Evolutionary conservation across 2,329 filamentous ascomycete genomes (phyloP).

Genomic region (Fusarium humuli): DNA sequence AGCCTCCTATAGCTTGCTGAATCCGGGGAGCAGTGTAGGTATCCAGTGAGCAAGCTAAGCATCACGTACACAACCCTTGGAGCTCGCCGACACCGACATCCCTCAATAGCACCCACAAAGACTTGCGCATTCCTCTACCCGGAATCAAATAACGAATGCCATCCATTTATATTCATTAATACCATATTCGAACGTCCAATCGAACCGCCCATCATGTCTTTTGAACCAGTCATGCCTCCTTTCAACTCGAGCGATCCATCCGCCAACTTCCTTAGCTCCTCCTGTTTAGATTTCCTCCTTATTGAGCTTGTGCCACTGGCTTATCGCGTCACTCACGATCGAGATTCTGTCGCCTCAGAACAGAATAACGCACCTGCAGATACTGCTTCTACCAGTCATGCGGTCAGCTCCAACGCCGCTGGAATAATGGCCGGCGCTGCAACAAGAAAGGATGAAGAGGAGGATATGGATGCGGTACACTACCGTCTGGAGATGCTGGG

Average conservation of each 20-base stretch:
- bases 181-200: neutral
- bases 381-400: conserved; percentile 37
- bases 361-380: conserved; percentile 37
- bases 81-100: conserved; percentile 13
- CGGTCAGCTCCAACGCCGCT: conserved; percentile 43
- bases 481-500: conserved; percentile 85
- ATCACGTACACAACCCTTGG: conserved; percentile 24
- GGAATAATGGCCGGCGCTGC: conserved; percentile 42
- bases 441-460: conserved; percentile 73
- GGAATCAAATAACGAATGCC: neutral
- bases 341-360: conserved; percentile 63
- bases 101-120: neutral
- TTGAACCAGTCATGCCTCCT: conserved; percentile 75
- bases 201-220: conserved; percentile 68
- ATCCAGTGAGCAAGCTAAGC: conserved; percentile 14
- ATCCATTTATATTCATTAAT: neutral
- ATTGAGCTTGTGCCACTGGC: conserved; percentile 97
- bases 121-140: neutral
- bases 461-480: conserved; percentile 86
- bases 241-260: conserved; percentile 79
- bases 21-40: neutral
- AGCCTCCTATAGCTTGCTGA: conserved; percentile 17
- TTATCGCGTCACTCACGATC: conserved; percentile 83
- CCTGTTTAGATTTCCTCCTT: conserved; percentile 91
- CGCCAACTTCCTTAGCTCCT: conserved; percentile 81